Evolutionary conservation across 2,329 filamentous ascomycete species (phyloP).

Genomic region (Xylaria sp.): DNA sequence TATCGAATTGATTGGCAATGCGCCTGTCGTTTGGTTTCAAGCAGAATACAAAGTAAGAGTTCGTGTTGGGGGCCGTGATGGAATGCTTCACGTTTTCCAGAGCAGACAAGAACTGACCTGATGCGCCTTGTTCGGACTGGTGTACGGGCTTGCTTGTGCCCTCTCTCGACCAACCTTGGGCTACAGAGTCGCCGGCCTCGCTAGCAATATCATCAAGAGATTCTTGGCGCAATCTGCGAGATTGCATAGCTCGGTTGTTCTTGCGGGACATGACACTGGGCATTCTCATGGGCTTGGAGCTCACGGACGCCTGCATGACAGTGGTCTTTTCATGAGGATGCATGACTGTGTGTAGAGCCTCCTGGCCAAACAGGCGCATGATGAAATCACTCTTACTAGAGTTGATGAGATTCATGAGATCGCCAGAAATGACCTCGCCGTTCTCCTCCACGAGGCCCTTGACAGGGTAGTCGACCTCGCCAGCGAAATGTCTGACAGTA

Average conservation of each 20-base stretch:
- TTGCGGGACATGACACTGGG: conserved; percentile 88
- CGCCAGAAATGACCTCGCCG: conserved; percentile 89
- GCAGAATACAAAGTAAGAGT: conserved; percentile 95
- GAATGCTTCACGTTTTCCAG: conserved; percentile 89
- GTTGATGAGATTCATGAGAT: conserved; percentile 90
- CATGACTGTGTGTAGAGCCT: conserved; percentile 85
- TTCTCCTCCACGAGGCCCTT: conserved; percentile 90
- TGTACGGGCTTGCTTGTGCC: conserved; percentile 38
- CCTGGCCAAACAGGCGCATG: conserved; percentile 87
- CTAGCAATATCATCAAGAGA: conserved; percentile 46
- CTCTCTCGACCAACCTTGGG: conserved; percentile 22
- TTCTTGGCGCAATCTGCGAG: conserved; percentile 37
- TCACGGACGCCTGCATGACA: conserved; percentile 93
- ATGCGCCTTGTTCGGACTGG: conserved; percentile 72
- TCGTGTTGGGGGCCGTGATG: conserved; percentile 73
- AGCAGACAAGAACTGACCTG: conserved; percentile 84
- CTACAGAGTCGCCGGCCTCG: conserved; percentile 39
- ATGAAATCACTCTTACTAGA: conserved; percentile 86
- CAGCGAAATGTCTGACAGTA: conserved; percentile 90
- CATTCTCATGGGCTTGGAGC: conserved; percentile 87
- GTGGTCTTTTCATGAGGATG: conserved; percentile 86
- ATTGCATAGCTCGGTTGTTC: conserved; percentile 40
- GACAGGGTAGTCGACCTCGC: conserved; percentile 90
- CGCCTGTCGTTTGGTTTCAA: conserved; percentile 94
- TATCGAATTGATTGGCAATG: conserved; percentile 98